These are phyloP conservation scores for Cladophialophora yegresii DNA, from an alignment of 2,329 filamentous ascomycete species.

Conservation along the genomic window DNA sequence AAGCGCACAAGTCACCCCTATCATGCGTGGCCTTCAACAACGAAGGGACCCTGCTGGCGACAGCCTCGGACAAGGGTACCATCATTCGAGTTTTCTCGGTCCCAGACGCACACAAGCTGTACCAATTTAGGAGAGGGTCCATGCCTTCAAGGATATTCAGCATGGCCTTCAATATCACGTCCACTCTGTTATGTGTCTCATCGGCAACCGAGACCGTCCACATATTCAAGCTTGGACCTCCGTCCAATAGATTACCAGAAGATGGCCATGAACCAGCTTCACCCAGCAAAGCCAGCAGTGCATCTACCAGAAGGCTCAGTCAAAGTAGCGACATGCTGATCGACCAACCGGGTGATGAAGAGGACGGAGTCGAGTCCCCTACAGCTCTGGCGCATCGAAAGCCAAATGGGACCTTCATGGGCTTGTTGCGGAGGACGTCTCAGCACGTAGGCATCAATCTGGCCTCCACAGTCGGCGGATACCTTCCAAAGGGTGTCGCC, in stretches of 20 bases:
- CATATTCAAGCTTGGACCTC: slow-evolving; percentile 75
- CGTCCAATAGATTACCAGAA: slow-evolving; percentile 17
- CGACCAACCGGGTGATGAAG: slow-evolving; percentile 40
- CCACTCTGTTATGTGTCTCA: slow-evolving; percentile 89
- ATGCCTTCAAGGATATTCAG: slow-evolving; percentile 96
- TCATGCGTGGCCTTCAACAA: slow-evolving; percentile 90
- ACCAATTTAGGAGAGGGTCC: slow-evolving; percentile 91
- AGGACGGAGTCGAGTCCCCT: slow-evolving; percentile 38
- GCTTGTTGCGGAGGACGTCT: slow-evolving; percentile 88
- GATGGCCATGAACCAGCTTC: slow-evolving; percentile 30
- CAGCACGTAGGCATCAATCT: slow-evolving; percentile 89
- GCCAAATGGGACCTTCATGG: slow-evolving; percentile 77
- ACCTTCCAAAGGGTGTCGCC: slow-evolving; percentile 87
- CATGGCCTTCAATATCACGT: slow-evolving; percentile 97
- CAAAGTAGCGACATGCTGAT: slow-evolving; percentile 44
- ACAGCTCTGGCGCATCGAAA: slow-evolving; percentile 45
- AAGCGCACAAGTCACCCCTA: slow-evolving; percentile 88
- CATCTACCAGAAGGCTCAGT: slow-evolving; percentile 32
- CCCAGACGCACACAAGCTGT: slow-evolving; percentile 86
- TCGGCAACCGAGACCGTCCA: slow-evolving; percentile 96
- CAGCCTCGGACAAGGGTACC: slow-evolving; percentile 94
- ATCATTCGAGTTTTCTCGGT: slow-evolving; percentile 96
- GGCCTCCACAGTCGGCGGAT: slow-evolving; percentile 84
- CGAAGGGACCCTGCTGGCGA: slow-evolving; percentile 87
- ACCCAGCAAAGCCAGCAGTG: slow-evolving; percentile 25